Evolutionary conservation across 2,329 filamentous ascomycete species (phyloP), one percentile per base, ranked within the genome.

Genomic region (Metarhizium sp.): DNA sequence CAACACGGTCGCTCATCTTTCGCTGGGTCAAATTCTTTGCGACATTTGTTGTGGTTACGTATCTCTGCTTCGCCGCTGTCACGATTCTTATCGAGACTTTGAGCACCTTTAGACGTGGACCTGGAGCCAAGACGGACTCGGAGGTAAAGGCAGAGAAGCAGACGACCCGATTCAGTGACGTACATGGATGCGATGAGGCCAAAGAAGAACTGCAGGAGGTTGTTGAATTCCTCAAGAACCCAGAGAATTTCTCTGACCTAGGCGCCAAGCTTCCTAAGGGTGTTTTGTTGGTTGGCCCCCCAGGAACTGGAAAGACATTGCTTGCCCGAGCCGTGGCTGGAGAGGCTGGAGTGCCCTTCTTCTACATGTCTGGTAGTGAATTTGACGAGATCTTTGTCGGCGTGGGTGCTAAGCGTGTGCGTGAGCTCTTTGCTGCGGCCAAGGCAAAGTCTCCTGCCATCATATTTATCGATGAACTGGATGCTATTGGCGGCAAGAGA

Each of bases 291-390:
- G 90, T 96, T 66, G 94, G 94, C 0, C 94, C 94, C 67, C 94
- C 94, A 53, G 94, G 94, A 75, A 99, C 94, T 58, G 94, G 94
- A 74, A 99, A 99, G 75, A 99, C 94, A 13, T 82, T 99, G 45
- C 82, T 99, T 58, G 94, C 94, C 59, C 87, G 94, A 65, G 95
- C 94, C 55, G 94, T 99, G 58, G 94, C 94, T 50, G 94, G 94
- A 53, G 94, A 99, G 75, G 92, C 94, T 54, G 94, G 92, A 55
- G 94, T 99, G 18, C 94, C 94, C 1, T 99, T 99, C 79, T 99
- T 97, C 79, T 99, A 96, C 80, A 97, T 99, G 92, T 99, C 94
- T 66, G 94, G 94, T 52, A 95, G 90, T 57, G 94, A 99, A 70
- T 99, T 99, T 67, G 94, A 99, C 66, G 94, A 99, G 72, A 87